phyloP scores from a whole-genome alignment of 1,284 basidiomycete genomes.

The Tilletia walkeri region DNA sequence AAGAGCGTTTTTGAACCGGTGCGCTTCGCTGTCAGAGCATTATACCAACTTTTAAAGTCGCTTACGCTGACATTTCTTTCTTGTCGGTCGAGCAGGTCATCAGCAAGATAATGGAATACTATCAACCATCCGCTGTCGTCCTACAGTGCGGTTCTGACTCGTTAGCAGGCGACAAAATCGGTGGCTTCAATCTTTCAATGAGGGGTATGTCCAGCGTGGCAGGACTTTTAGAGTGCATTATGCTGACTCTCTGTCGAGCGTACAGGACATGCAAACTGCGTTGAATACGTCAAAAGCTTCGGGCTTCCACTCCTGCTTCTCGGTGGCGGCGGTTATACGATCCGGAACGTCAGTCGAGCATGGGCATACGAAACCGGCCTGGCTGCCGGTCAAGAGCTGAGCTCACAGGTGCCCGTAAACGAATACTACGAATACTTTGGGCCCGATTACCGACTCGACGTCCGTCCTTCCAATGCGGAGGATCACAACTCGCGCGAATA shows the following conservation, averaged over 20 bases:
- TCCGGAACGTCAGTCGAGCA: constrained; percentile 91
- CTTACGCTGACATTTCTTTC: background rate
- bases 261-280: constrained; percentile 86
- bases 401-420: constrained; percentile 59
- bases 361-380: constrained; percentile 99
- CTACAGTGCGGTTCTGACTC: constrained; percentile 99
- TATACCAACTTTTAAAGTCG: too few species aligned
- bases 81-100: constrained; percentile 69
- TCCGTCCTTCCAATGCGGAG: constrained; percentile 90
- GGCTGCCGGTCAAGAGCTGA: constrained; percentile 90
- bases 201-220: constrained; percentile 63
- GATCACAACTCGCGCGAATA: constrained; percentile 86
- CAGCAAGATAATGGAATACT: constrained; percentile 88
- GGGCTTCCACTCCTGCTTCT: constrained; percentile 86
- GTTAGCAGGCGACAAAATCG: constrained; percentile 91
- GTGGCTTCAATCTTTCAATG: constrained; percentile 96
- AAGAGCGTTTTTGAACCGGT: constrained; percentile 94
- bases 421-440: constrained; percentile 95
- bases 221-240: background rate
- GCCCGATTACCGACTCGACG: constrained; percentile 95
- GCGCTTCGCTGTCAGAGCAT: constrained; percentile 15
- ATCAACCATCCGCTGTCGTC: constrained; percentile 92
- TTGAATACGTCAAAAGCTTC: constrained; percentile 95
- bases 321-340: constrained; percentile 97
- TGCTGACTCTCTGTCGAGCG: background rate